Base-by-base conservation (phyloP, 2,329 filamentous ascomycete species). In the Dendryphion nanum region DNA sequence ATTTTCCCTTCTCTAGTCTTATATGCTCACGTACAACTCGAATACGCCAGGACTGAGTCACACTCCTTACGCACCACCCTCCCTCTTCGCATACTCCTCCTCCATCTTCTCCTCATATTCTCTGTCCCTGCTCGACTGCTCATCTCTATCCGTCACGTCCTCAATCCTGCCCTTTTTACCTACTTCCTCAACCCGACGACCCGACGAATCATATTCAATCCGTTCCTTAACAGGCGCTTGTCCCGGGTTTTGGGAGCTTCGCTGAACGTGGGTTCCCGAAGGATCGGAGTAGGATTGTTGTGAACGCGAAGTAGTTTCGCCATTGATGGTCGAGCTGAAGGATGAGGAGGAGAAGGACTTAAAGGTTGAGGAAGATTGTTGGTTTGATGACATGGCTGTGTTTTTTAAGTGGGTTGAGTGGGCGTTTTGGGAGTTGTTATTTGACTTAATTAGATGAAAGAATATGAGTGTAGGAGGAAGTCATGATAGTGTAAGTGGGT, bases 81-180 rank as follows among this genome's bases (percentile, higher is more conserved):
- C 67, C 18, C 66, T 52, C 61, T 70, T 70, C 2, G 67, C 68
- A 51, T 70, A 71, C 44, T 70, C 68, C 1, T 68, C 66, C 48
- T 70, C 65, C 45, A 71, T 70, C 16, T 53, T 55, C 50, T 70
- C 63, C 41, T 64, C 61, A 44, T 67, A 70, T 37, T 62, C 30
- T 47, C 55, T 63, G 40, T 66, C 64, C 2, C 54, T 60, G 23
- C 63, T 59, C 2, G 54, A 52, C 32, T 65, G 60, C 2, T 63
- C 53, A 33, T 64, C 55, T 29, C 59, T 45, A 16, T 60, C 56
- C 1, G 54, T 63, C 21, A 63, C 61, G 44, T 64, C 61, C 34
- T 57, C 44, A n/a, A 64, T 61, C 19, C 58, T 40, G 12, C 31
- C 28, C 15, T 39, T 15, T 13, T 17, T 18, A 5, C 19, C 37